A percentile compares a stretch with the other conserved stretches of the same genome.
phyloP scores from a whole-genome alignment of 2,329 filamentous ascomycete genomes.

The Pseudofabraea citricarpa region DNA sequence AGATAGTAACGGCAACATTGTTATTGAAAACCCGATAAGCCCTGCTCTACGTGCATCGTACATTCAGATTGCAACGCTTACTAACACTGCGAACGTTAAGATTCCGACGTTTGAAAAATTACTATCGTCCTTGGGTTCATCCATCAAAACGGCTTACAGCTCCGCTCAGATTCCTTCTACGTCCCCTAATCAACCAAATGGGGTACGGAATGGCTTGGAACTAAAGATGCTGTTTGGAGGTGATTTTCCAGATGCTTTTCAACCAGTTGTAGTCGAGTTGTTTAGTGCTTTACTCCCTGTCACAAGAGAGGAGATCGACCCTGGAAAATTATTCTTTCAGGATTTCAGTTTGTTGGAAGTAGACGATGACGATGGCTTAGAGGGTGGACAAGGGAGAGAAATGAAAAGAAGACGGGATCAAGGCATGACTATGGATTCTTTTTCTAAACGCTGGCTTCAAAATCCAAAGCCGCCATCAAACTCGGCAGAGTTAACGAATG shows the following conservation, averaged over 20 bases:
- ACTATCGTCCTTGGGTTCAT: constrained; percentile 19
- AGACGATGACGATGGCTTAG: constrained; percentile 19
- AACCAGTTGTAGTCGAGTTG: constrained; percentile 25
- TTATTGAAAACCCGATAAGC: constrained; percentile 9
- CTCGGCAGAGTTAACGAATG: background rate
- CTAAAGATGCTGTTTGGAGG: constrained; percentile 27
- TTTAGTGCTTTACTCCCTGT: constrained; percentile 19
- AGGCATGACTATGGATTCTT: constrained; percentile 25
- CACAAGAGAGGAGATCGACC: constrained; percentile 27
- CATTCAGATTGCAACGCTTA: constrained; percentile 25
- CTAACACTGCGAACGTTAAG: constrained; percentile 20
- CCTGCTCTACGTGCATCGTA: constrained; percentile 23
- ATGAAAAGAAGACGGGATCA: constrained; percentile 10
- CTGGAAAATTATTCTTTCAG: constrained; percentile 26
- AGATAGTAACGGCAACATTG: constrained; percentile 1
- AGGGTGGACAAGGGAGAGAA: constrained; percentile 6
- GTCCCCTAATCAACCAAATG: constrained; percentile 13
- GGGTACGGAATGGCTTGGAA: constrained; percentile 23
- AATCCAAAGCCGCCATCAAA: constrained; percentile 15
- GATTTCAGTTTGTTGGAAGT: constrained; percentile 27
- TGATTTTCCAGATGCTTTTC: constrained; percentile 24
- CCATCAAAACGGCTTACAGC: constrained; percentile 23
- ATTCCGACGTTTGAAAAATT: constrained; percentile 26
- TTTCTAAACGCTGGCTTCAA: constrained; percentile 23
- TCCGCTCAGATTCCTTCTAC: constrained; percentile 13